Evolutionary conservation across 2,329 filamentous ascomycete species (phyloP).

Genomic region (Xylariaceae sp.): DNA sequence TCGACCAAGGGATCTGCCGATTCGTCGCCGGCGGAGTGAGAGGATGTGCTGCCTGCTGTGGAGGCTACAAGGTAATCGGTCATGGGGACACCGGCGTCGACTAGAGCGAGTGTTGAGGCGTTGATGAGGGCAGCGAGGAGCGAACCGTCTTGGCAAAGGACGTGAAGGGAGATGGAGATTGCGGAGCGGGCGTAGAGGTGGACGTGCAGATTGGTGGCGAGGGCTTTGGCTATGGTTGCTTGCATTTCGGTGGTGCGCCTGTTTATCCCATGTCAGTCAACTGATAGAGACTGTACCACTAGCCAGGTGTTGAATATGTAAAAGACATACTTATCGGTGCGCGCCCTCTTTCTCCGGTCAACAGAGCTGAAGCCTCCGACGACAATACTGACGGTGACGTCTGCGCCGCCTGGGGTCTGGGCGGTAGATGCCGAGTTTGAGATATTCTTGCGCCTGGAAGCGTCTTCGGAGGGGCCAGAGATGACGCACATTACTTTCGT

Average conservation of each 20-base stretch:
- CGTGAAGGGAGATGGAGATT: constrained; percentile 79
- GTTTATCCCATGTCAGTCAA: background rate
- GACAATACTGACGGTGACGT: constrained; percentile 77
- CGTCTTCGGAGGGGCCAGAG: constrained; percentile 73
- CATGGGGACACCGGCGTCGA: constrained; percentile 96
- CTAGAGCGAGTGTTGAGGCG: constrained; percentile 83
- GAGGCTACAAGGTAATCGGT: constrained; percentile 85
- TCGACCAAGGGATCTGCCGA: constrained; percentile 75
- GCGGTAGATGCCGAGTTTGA: constrained; percentile 8
- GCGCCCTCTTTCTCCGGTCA: constrained; percentile 73
- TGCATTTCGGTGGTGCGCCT: constrained; percentile 81
- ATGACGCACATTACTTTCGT: constrained; percentile 96
- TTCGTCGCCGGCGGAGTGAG: constrained; percentile 64
- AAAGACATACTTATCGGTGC: constrained; percentile 70
- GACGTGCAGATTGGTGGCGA: constrained; percentile 75
- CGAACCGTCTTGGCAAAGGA: constrained; percentile 86
- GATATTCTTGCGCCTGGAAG: constrained; percentile 36
- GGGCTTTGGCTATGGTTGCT: constrained; percentile 73
- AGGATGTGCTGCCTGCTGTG: constrained; percentile 77
- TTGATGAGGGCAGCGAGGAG: constrained; percentile 88
- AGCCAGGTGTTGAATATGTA: background rate
- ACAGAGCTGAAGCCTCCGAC: constrained; percentile 86
- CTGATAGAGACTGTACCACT: background rate
- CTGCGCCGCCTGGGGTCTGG: constrained; percentile 43
- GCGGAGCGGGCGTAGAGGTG: constrained; percentile 86